These are phyloP conservation scores for Morella rubra DNA, from an alignment of 306 rosid species.

Conservation along the genomic window DNA sequence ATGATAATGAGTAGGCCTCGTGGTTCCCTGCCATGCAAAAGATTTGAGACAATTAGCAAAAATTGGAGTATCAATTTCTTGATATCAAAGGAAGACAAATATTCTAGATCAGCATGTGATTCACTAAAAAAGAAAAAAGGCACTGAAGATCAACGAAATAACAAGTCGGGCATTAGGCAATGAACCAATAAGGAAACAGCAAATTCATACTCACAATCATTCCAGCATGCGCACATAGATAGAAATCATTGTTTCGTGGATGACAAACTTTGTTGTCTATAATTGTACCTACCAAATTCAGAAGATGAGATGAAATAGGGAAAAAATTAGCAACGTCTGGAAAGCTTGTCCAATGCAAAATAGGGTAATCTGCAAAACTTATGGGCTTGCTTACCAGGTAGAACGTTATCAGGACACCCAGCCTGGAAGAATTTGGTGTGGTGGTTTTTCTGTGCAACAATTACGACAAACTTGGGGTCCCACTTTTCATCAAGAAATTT, in stretches of 20 bases:
- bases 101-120: too few species aligned
- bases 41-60: not conserved
- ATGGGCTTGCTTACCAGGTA: conserved; percentile 51
- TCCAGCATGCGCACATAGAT: conserved; percentile 94
- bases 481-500: conserved; percentile 80
- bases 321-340: not conserved
- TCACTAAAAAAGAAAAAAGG: too few species aligned
- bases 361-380: not conserved
- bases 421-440: conserved; percentile 88
- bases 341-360: not conserved
- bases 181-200: not conserved
- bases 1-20: conserved; percentile 89
- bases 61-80: not conserved
- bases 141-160: too few species aligned
- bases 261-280: conserved; percentile 90
- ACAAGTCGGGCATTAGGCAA: too few species aligned
- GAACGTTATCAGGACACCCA: conserved; percentile 77
- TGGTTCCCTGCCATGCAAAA: conserved; percentile 61
- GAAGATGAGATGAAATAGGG: not conserved
- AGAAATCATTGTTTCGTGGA: conserved; percentile 83
- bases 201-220: conserved; percentile 69
- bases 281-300: conserved; percentile 63
- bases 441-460: conserved; percentile 89
- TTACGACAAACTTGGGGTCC: conserved; percentile 79
- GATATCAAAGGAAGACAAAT: not conserved